phyloP scores from a whole-genome alignment of 495 filamentous ascomycete genomes.

The Corynascus novoguineensis region DNA sequence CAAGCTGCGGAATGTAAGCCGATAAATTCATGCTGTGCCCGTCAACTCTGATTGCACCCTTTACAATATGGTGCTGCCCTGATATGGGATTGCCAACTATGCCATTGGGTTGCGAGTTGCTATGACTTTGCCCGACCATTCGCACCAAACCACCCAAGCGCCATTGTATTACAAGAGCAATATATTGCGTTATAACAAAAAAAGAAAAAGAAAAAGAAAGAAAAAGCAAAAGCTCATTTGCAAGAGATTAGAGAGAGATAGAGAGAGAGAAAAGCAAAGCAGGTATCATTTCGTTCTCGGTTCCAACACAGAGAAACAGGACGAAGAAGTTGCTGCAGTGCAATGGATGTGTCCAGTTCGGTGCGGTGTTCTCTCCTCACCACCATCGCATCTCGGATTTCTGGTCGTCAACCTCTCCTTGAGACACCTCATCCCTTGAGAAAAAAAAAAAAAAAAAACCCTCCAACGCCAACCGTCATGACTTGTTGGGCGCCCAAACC shows the following conservation, averaged over 20 bases:
- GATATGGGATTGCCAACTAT: no score
- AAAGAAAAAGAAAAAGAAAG: background rate
- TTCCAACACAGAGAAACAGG: background rate
- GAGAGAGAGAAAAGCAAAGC: background rate
- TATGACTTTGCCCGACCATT: background rate
- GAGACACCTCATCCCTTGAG: background rate
- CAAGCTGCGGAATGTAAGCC: no score
- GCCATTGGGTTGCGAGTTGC: no score
- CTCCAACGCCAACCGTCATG: background rate
- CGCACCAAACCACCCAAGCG: background rate
- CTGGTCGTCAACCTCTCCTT: background rate
- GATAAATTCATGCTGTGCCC: no score
- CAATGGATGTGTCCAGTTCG: background rate
- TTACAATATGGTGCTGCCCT: no score
- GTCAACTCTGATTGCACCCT: no score
- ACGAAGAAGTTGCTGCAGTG: background rate
- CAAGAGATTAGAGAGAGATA: background rate
- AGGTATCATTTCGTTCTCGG: background rate
- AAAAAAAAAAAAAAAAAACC: no score
- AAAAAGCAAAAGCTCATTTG: background rate
- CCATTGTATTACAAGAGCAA: constrained; percentile 2
- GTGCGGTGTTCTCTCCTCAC: background rate
- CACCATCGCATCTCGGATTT: background rate
- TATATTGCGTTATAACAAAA: constrained; percentile 1
- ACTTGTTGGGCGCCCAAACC: background rate